These are phyloP conservation scores for Pholiota adiposa DNA, from an alignment of 1,284 basidiomycete genomes.

Conservation along the genomic window DNA sequence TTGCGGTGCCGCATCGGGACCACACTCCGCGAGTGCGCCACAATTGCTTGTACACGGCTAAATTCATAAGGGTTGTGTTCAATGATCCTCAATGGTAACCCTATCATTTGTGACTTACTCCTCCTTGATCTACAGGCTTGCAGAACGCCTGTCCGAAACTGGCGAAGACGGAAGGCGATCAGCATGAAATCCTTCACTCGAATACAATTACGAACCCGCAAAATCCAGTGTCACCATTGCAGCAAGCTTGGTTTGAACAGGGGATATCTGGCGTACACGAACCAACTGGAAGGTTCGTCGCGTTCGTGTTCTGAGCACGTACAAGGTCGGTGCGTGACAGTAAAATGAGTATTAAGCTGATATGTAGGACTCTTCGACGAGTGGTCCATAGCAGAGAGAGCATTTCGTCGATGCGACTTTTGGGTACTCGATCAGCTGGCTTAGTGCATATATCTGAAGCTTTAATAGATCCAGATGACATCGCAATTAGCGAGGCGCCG, in stretches of 20 bases:
- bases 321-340: background rate
- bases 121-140: background rate
- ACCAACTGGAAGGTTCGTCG: constrained; percentile 12
- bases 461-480: background rate
- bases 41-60: constrained; percentile 7
- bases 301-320: background rate
- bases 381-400: background rate
- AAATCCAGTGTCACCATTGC: constrained; percentile 14
- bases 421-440: background rate
- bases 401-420: background rate
- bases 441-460: background rate
- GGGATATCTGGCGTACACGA: constrained; percentile 13
- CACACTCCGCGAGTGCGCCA: constrained; percentile 6
- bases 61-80: background rate
- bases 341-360: background rate
- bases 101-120: background rate
- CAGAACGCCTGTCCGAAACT: background rate
- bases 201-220: constrained; percentile 6
- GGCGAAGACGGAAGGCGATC: background rate
- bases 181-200: background rate
- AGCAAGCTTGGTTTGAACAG: constrained; percentile 14
- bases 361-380: background rate
- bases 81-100: background rate
- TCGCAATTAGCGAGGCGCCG: background rate
- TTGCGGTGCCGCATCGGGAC: background rate